Evolutionary conservation across 2,329 filamentous ascomycete genomes (phyloP).

Genomic region (Ambrosiella xylebori): DNA sequence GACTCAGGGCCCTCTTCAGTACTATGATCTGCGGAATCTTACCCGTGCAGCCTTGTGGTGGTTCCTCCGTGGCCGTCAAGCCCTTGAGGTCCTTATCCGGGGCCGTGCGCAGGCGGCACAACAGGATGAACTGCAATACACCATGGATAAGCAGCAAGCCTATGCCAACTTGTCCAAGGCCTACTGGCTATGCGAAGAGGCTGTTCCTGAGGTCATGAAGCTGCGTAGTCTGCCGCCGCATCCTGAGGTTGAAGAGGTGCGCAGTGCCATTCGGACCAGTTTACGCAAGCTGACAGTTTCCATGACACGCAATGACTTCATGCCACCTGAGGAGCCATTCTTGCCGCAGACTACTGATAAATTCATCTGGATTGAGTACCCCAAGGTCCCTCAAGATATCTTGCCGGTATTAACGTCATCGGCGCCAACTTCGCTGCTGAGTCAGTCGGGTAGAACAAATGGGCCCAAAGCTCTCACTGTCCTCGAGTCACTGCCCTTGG

Average conservation of each 20-base stretch:
- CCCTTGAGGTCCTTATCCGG: conserved; percentile 55
- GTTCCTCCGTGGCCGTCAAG: conserved; percentile 67
- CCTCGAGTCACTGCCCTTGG: conserved; percentile 54
- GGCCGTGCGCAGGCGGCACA: conserved; percentile 34
- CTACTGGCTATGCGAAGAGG: conserved; percentile 56
- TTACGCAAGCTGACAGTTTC: conserved; percentile 61
- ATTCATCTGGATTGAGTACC: conserved; percentile 67
- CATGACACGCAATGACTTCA: conserved; percentile 67
- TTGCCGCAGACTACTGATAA: conserved; percentile 68
- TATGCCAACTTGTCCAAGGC: conserved; percentile 74
- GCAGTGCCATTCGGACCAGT: conserved; percentile 42
- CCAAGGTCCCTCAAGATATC: conserved; percentile 53
- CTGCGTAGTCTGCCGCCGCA: conserved; percentile 26
- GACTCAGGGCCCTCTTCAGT: conserved; percentile 46
- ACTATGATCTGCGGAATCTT: conserved; percentile 48
- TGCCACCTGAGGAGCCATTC: conserved; percentile 51
- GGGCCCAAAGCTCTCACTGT: conserved; percentile 27
- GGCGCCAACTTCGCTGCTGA: conserved; percentile 25
- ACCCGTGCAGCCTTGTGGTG: conserved; percentile 67
- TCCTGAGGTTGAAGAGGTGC: conserved; percentile 33
- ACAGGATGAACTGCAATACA: conserved; percentile 36
- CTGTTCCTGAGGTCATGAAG: conserved; percentile 32
- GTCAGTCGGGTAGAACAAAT: conserved; percentile 19
- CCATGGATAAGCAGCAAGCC: conserved; percentile 50
- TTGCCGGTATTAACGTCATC: conserved; percentile 43